Conservation (phyloP, 495 filamentous ascomycete genomes). For the Penicillium mononematosum region DNA sequence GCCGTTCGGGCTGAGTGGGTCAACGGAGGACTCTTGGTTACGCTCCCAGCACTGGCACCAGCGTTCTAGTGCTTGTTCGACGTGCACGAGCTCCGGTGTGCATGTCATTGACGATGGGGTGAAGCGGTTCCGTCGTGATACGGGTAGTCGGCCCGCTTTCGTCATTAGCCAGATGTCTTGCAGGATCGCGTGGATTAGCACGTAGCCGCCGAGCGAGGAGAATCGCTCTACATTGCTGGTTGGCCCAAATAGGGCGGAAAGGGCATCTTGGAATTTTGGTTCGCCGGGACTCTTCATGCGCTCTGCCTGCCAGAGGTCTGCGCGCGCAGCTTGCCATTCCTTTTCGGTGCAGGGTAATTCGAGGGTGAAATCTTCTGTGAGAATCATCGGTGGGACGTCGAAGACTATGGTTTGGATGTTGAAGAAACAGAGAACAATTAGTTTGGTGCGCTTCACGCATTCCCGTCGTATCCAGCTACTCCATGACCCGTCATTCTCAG, state of each 20-base stretch:
- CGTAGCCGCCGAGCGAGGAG: conserved; percentile 64
- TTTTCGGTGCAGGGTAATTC: conserved; percentile 55
- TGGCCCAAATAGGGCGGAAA: conserved; percentile 31
- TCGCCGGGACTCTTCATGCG: conserved; percentile 28
- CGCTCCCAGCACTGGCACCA: conserved; percentile 65
- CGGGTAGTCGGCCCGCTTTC: conserved; percentile 50
- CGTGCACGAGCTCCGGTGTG: conserved; percentile 53
- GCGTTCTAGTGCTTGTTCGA: conserved; percentile 57
- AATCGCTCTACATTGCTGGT: conserved; percentile 29
- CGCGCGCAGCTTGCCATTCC: conserved; percentile 37
- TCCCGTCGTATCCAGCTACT: conserved; percentile 51
- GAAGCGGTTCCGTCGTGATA: conserved; percentile 46
- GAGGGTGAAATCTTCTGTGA: conserved; percentile 62
- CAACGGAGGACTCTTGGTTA: conserved; percentile 51
- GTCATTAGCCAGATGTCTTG: conserved; percentile 69
- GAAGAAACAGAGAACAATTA: conserved; percentile 51
- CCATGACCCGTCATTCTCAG: conserved; percentile 38
- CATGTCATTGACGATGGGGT: conserved; percentile 25
- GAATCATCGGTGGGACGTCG: conserved; percentile 50
- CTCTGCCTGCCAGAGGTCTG: conserved; percentile 32
- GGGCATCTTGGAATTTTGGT: conserved; percentile 37
- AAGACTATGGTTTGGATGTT: conserved; percentile 53
- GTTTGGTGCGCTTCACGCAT: conserved; percentile 44
- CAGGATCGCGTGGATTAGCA: conserved; percentile 65
- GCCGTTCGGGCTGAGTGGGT: conserved; percentile 53